Base-by-base conservation (phyloP, 1,284 basidiomycete genomes). In the Testicularia cyperi region DNA sequence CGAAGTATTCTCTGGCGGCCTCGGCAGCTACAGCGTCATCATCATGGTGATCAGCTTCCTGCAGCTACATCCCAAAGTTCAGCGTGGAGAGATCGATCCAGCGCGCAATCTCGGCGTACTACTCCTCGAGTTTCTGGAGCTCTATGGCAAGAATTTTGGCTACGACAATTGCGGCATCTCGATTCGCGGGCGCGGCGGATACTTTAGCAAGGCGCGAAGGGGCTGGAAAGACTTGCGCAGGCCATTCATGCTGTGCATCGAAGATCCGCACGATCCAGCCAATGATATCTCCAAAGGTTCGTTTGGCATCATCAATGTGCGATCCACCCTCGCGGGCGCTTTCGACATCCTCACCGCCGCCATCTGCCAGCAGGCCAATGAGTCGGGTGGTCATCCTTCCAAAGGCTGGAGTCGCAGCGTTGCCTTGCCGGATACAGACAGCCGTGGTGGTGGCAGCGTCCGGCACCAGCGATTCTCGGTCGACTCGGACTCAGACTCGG, bases 31-130 rank as follows among this genome's bases (percentile, higher is more conserved):
- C 77, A 87, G 88, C 56, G 90, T 96, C 61, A 92, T 96, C 44
- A 94, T 90, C 75, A 79, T 97, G 51, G 90, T 88, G 12, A 84
- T 97, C 65, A 90, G 85, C 74, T 97, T 97, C 77, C 79, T 99
- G 35, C 94, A 97, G 80, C 87, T 96, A 80, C 94, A 99, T 75
- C 95, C 94, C 1, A 95, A 94, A 77, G 84, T 98, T 53, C 85
- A 94, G 30, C 78, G 85, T 40, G 86, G 85, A 1, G 90, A 94
- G 77, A 90, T 98, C 30, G 85, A 92, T 64, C 84, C 92, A 0
- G 83, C 84, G 56, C 80, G 83, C 65, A 98, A 97, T 74, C 81
- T 98, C 10, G 94, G 94, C 2, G 87, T 92, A 5, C 80, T 99
- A 29, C 82, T 96, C 22, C 83, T 97, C 80, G 94, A 99, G 76